These are phyloP conservation scores for Wickerhamiella kazuoi DNA, from an alignment of 805 yeast genomes.

Conservation along the genomic window DNA sequence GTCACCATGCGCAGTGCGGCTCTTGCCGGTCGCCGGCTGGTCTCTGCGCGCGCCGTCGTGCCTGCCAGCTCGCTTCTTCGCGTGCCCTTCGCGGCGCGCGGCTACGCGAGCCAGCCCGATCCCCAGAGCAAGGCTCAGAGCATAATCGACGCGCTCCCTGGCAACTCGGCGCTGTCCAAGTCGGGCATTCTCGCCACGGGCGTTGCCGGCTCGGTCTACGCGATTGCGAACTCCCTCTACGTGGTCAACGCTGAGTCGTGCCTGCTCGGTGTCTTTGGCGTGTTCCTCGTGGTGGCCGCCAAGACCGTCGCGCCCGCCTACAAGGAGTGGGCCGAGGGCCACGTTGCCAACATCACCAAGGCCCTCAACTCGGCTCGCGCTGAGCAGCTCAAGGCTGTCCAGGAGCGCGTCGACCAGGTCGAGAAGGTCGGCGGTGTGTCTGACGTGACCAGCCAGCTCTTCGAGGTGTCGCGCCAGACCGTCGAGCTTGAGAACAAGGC, in stretches of 20 bases:
- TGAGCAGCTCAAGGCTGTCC: slow-evolving; percentile 83
- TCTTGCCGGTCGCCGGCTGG: neutral
- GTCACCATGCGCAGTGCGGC: neutral
- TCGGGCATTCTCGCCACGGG: slow-evolving; percentile 91
- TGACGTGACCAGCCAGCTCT: slow-evolving; percentile 74
- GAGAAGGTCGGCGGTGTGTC: slow-evolving; percentile 83
- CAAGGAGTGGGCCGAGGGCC: slow-evolving; percentile 82
- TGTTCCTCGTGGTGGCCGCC: slow-evolving; percentile 57
- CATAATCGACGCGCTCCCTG: slow-evolving; percentile 84
- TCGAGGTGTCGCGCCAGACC: slow-evolving; percentile 90
- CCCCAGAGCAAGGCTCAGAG: slow-evolving; percentile 85
- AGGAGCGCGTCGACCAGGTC: slow-evolving; percentile 78
- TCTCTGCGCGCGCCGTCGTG: neutral
- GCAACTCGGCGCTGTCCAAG: slow-evolving; percentile 71
- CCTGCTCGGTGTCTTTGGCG: slow-evolving; percentile 61
- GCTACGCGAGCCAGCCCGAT: slow-evolving; percentile 30
- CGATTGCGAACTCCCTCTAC: slow-evolving; percentile 82
- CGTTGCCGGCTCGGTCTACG: slow-evolving; percentile 86
- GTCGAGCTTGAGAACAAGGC: slow-evolving; percentile 89
- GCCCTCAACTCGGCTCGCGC: slow-evolving; percentile 75
- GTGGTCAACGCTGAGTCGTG: slow-evolving; percentile 89
- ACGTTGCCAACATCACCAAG: slow-evolving; percentile 62
- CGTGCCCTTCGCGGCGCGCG: too few species aligned
- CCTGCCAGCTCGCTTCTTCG: neutral
- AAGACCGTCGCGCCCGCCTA: slow-evolving; percentile 88